These are phyloP conservation scores for Boletus sp. DNA, from an alignment of 1,284 basidiomycete genomes.

Conservation along the genomic window DNA sequence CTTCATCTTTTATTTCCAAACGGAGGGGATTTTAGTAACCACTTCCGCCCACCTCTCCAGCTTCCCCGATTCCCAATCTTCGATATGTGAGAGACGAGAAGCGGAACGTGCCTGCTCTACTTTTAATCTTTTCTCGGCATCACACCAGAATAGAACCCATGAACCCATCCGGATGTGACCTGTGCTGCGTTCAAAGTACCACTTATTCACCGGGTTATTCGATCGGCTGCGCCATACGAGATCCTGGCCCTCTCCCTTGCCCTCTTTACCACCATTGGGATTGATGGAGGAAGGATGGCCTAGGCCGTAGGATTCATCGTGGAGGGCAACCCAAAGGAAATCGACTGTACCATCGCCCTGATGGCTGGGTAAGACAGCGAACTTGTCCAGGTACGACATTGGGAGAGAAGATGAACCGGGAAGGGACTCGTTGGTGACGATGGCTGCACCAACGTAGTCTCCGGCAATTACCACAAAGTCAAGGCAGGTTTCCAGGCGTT, in stretches of 20 bases:
- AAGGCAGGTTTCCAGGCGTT: conserved; percentile 70
- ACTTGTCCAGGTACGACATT: conserved; percentile 98
- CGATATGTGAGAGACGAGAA: conserved; percentile 70
- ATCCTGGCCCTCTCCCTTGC: conserved; percentile 87
- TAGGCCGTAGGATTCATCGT: conserved; percentile 97
- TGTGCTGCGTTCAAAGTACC: conserved; percentile 97
- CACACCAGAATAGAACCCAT: conserved; percentile 99
- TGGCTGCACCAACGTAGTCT: conserved; percentile 94
- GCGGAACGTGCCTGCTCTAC: conserved; percentile 62
- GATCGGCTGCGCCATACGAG: conserved; percentile 93
- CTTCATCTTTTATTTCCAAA: conserved; percentile 57
- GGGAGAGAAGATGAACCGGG: conserved; percentile 38
- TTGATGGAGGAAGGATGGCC: conserved; percentile 94
- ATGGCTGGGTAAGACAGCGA: conserved; percentile 91
- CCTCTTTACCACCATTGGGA: conserved; percentile 89
- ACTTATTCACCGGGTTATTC: conserved; percentile 97
- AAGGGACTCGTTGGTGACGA: conserved; percentile 83
- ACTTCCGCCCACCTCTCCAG: conserved; percentile 73
- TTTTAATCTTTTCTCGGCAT: conserved; percentile 83
- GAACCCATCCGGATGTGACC: conserved; percentile 83
- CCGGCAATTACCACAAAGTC: conserved; percentile 96
- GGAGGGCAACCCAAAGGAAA: conserved; percentile 98
- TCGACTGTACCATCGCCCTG: conserved; percentile 99
- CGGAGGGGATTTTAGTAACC: conserved; percentile 75
- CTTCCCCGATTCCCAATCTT: conserved; percentile 79